Evolutionary conservation across 1,284 basidiomycete species (phyloP), one percentile per base, ranked within the genome.

Genomic region (Hymenochaete sp.): DNA sequence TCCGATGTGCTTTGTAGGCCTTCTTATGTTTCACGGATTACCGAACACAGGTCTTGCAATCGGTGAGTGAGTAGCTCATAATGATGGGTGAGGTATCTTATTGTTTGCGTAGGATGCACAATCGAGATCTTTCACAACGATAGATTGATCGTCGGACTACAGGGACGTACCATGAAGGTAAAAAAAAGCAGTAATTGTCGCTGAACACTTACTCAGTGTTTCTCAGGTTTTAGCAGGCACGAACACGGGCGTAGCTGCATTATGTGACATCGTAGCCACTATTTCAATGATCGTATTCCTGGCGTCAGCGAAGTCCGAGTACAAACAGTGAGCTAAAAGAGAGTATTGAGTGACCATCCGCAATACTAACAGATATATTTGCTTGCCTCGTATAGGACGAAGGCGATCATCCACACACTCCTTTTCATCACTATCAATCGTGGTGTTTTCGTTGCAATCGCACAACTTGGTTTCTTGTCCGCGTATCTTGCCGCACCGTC

Each of bases 341-440:
- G n/a, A 5, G 28, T 10, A 13, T 9, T 38, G 9, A 19, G 9
- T 38, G 9, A 10, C 18, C 18, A 10, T 10, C n/a, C n/a, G n/a
- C n/a, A 31, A 9, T 14, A 31, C 10, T 31, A 14, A 14, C 28
- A 10, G 14, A 31, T 31, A 14, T 10, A 9, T 31, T n/a, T 33
- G 3, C 4, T 8, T 36, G 2, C 21, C 16, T 16, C 3, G 25
- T 11, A 22, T 29, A 49, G 48, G 24, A 49, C 48, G n/a, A 45
- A 31, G 16, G 24, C 19, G 13, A 45, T 49, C 18, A 21, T 49
- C 10, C n/a, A 25, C 3, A 41, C 32, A 18, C 10, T 49, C 13
- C 16, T 49, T 10, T 45, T 49, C 19, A 31, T 45, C 29, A 37
- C 28, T 22, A 42, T 49, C 28, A 49, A 49, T 22, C 48, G 48